Percentiles rank a stretch among this genome's conserved stretches.
Conservation (phyloP, 2,329 filamentous ascomycete species). For the Fusarium devonianum region DNA sequence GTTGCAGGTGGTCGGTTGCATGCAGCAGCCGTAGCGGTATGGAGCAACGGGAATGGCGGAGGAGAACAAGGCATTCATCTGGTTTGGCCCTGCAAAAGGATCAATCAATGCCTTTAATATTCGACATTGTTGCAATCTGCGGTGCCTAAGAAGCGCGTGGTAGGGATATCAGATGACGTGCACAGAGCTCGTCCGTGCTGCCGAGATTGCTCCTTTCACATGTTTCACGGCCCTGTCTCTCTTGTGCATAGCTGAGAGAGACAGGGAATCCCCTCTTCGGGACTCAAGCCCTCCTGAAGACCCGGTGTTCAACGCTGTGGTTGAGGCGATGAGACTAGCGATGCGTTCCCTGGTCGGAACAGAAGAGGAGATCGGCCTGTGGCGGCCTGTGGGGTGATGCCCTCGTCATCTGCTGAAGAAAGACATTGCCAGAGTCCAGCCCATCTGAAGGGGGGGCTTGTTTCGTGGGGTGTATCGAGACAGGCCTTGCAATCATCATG, state of each 20-base stretch:
- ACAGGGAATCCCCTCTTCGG: slow-evolving; percentile 18
- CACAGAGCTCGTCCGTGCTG: slow-evolving; percentile 9
- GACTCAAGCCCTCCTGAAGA: no score
- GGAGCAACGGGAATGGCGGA: background rate
- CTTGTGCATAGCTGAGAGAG: slow-evolving; percentile 4
- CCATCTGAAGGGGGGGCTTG: background rate
- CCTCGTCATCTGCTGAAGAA: background rate
- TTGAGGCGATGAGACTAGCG: background rate
- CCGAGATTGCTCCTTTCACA: slow-evolving; percentile 25
- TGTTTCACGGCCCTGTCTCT: background rate
- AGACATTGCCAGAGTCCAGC: background rate
- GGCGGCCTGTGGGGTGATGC: slow-evolving; percentile 2
- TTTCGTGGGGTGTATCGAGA: background rate
- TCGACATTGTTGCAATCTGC: background rate
- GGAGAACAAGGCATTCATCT: background rate
- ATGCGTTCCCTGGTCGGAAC: slow-evolving; percentile 3
- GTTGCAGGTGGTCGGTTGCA: no score
- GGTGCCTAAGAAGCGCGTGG: slow-evolving; percentile 8
- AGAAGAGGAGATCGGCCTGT: slow-evolving; percentile 7
- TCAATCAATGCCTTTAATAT: slow-evolving; percentile 9
- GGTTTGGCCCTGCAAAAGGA: background rate
- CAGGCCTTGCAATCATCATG: background rate
- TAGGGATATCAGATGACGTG: slow-evolving; percentile 28
- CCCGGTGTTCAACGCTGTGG: background rate
- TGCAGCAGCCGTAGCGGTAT: no score